Evolutionary conservation across 73 alveolate species (phyloP).

Genomic region (Symbiodinium pilosum): DNA sequence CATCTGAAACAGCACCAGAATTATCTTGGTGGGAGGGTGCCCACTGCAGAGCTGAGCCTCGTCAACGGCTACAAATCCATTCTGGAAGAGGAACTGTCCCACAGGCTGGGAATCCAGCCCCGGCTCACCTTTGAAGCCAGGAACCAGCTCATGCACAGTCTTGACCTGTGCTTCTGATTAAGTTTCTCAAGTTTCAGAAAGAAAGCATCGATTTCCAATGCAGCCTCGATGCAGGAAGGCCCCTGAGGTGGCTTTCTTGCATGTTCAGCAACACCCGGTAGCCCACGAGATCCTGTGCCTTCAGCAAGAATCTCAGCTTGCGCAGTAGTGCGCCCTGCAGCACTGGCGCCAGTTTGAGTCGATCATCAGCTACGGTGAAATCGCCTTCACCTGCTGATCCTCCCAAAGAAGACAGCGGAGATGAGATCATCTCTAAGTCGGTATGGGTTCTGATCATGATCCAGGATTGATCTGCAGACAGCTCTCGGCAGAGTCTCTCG

Average conservation of each 20-base stretch:
- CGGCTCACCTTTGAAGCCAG: background rate
- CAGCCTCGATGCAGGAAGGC: too few species aligned
- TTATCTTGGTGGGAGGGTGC: too few species aligned
- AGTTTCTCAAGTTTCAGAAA: too few species aligned
- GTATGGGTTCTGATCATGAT: background rate
- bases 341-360: background rate
- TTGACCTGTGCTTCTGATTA: too few species aligned
- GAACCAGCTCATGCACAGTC: background rate
- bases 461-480: background rate
- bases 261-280: background rate
- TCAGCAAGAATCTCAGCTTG: background rate
- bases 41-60: too few species aligned
- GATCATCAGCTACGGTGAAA: background rate
- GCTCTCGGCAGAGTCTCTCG: background rate
- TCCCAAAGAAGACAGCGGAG: background rate
- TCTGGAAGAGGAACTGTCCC: too few species aligned
- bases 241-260: background rate
- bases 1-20: too few species aligned
- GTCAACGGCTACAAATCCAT: too few species aligned
- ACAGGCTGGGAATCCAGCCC: too few species aligned
- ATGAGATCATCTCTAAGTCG: background rate
- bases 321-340: background rate
- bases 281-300: background rate
- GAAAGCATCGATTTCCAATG: too few species aligned
- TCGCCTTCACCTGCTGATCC: background rate